Evolutionary conservation across 2,329 filamentous ascomycete species (phyloP), one percentile per base, ranked within the genome.

Genomic region (Talaromyces amestolkiae): DNA sequence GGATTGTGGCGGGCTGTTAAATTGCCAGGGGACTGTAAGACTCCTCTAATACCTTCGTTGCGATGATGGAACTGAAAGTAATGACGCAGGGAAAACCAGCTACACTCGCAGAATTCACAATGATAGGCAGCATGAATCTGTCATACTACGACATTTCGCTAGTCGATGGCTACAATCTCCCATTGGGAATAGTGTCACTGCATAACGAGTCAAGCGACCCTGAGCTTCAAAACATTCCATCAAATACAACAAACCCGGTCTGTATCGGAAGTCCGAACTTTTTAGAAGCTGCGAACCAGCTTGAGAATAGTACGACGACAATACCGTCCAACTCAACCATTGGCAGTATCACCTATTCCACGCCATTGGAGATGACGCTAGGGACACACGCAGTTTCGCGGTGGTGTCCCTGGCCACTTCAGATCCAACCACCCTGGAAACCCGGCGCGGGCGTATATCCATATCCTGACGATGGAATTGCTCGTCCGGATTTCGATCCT

Each of bases 131-230:
- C 54, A 67, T 68, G 33, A 81, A 82, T 24, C 89, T 93, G 73
- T 90, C 88, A 10, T 95, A 92, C 75, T 94, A 93, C 78, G 91
- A 95, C 76, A 91, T 95, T 68, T 93, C 90, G 47, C 83, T 94
- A 2, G 91, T 95, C 24, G 91, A 95, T 73, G 91, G 91, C 58
- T 94, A 94, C 83, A 94, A 94, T 73, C 78, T 94, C 87, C 73
- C 74, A 17, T 62, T 76, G 37, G 74, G 70, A 54, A 77, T 79
- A 56, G 72, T 78, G 17, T 75, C 73, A 5, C 68, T 77, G 19
- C 73, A 70, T 41, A 81, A 83, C 63, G 85, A 87, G 3, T 84
- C 88, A 24, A 82, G 84, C 63, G 88, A 91, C 70, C 83, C 85
- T 8, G 83, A 82, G 1, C 84, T 90, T 9, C 77, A 81, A 60